These are phyloP conservation scores for Oehlia diaphana DNA, from an alignment of 192 early-diverging fungal species.

Conservation along the genomic window DNA sequence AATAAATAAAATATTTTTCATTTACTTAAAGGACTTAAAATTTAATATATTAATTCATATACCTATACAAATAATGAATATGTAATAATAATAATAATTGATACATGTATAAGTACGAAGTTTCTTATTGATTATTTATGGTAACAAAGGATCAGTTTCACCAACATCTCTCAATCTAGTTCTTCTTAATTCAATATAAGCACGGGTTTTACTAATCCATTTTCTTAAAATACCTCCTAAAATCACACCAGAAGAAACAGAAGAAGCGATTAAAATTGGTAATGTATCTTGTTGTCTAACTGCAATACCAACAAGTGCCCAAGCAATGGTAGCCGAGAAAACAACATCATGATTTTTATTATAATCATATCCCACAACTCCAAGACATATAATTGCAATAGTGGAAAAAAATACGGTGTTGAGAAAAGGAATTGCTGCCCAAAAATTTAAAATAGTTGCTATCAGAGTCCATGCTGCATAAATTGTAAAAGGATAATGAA, in stretches of 20 bases:
- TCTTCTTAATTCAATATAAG: neutral
- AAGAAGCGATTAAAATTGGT: slow-evolving; percentile 6
- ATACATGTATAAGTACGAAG: no score
- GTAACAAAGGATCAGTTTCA: slow-evolving; percentile 3
- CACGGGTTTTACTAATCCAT: neutral
- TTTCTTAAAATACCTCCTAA: slow-evolving; percentile 21
- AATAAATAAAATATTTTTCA: neutral
- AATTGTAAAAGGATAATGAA: slow-evolving; percentile 48
- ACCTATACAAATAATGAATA: no score
- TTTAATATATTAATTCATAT: no score
- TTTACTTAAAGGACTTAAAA: neutral
- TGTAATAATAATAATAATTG: no score
- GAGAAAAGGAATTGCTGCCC: slow-evolving; percentile 18
- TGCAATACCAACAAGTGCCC: slow-evolving; percentile 30
- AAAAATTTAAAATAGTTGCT: slow-evolving; percentile 32
- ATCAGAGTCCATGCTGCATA: slow-evolving; percentile 35
- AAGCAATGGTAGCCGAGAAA: slow-evolving; percentile 40
- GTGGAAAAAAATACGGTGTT: slow-evolving; percentile 4
- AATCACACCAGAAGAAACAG: slow-evolving; percentile 19
- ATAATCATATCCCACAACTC: slow-evolving; percentile 37
- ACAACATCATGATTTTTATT: slow-evolving; percentile 40
- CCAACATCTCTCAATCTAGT: neutral
- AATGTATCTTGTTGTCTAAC: neutral
- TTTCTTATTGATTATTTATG: neutral
- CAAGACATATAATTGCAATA: slow-evolving; percentile 21